Evolutionary conservation across 106 monocot species (phyloP).

Genomic region (Posidonia australis): DNA sequence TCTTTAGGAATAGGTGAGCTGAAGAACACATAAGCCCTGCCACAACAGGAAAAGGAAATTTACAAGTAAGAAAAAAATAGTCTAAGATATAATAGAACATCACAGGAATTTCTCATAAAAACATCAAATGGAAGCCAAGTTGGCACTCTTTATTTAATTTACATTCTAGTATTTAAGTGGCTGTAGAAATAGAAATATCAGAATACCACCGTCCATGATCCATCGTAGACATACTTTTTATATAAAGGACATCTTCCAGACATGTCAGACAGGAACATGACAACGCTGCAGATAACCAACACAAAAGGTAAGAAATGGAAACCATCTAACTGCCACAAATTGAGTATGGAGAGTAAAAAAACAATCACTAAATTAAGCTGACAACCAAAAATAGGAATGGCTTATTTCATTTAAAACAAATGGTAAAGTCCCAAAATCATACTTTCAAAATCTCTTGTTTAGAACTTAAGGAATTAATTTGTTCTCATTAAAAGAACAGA

Average conservation of each 20-base stretch:
- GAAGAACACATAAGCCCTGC: slow-evolving; percentile 95
- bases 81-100: not conserved
- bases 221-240: slow-evolving; percentile 68
- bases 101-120: too few species aligned
- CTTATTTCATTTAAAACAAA: too few species aligned
- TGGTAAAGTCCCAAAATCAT: too few species aligned
- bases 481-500: too few species aligned
- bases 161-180: not conserved
- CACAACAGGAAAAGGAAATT: slow-evolving; percentile 12
- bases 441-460: too few species aligned
- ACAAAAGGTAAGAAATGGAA: not conserved
- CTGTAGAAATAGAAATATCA: not conserved
- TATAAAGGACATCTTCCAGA: slow-evolving; percentile 88
- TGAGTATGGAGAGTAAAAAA: not conserved
- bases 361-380: slow-evolving; percentile 1
- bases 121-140: not conserved
- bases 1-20: slow-evolving; percentile 79
- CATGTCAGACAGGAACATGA: slow-evolving; percentile 86
- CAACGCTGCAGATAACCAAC: slow-evolving; percentile 47
- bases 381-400: not conserved
- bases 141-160: not conserved
- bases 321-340: not conserved
- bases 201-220: not conserved
- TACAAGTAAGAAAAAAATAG: not conserved
- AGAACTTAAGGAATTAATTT: too few species aligned